These are phyloP conservation scores for Melampsora americana DNA, from an alignment of 1,284 basidiomycete species.

Conservation along the genomic window DNA sequence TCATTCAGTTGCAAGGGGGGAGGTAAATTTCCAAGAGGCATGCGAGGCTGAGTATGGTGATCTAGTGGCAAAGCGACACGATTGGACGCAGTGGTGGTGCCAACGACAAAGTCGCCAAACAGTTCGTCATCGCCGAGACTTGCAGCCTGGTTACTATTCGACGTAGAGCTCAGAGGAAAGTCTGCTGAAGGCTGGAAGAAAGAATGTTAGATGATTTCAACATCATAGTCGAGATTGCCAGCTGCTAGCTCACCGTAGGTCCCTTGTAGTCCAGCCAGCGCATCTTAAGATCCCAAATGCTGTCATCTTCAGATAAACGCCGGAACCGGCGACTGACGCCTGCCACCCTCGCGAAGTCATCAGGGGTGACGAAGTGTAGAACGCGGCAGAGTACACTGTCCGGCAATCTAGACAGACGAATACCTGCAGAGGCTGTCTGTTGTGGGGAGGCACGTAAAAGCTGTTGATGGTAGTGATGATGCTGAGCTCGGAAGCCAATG, in stretches of 20 bases:
- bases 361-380: neutral
- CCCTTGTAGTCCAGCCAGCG: constrained; percentile 5
- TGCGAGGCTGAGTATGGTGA: too few relatives aligned
- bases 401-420: neutral
- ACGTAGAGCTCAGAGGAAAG: too few relatives aligned
- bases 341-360: neutral
- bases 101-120: too few relatives aligned
- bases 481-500: constrained; percentile 20
- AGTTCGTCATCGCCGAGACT: too few relatives aligned
- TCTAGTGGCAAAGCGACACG: too few relatives aligned
- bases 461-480: constrained; percentile 21
- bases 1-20: too few relatives aligned
- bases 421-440: neutral
- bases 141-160: too few relatives aligned
- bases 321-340: neutral
- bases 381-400: neutral
- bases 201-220: too few relatives aligned
- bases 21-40: too few relatives aligned
- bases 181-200: too few relatives aligned
- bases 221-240: too few relatives aligned
- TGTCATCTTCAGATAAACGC: neutral
- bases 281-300: neutral
- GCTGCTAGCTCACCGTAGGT: neutral
- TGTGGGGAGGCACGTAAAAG: neutral
- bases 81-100: too few relatives aligned